Evolutionary conservation across 2,329 filamentous ascomycete species (phyloP).

Genomic region (Pyrenophora graminea): DNA sequence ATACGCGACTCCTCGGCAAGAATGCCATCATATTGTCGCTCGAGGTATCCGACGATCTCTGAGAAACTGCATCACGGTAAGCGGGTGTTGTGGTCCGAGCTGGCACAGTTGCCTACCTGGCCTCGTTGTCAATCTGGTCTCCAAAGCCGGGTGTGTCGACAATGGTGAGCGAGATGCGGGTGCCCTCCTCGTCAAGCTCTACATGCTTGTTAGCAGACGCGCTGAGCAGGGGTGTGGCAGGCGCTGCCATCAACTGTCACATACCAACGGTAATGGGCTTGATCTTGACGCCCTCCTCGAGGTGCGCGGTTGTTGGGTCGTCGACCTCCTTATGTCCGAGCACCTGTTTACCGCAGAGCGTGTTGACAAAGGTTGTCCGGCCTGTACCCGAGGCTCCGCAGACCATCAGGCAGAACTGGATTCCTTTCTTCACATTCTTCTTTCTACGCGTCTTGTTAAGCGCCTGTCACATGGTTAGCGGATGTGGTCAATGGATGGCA

Average conservation of each 20-base stretch:
- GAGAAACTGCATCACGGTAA: slow-evolving; percentile 70
- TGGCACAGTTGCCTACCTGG: slow-evolving; percentile 65
- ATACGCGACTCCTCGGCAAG: slow-evolving; percentile 98
- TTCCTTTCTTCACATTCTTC: slow-evolving; percentile 99
- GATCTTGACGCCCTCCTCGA: slow-evolving; percentile 97
- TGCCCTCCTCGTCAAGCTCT: slow-evolving; percentile 97
- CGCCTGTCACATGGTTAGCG: slow-evolving; percentile 40
- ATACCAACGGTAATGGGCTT: slow-evolving; percentile 96
- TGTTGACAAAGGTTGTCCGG: slow-evolving; percentile 99
- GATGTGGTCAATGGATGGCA: slow-evolving; percentile 21
- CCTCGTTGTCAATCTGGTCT: slow-evolving; percentile 99
- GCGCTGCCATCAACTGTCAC: slow-evolving; percentile 34
- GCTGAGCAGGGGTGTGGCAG: background rate
- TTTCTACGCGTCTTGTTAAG: slow-evolving; percentile 93
- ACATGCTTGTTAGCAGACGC: slow-evolving; percentile 9
- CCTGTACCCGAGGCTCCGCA: slow-evolving; percentile 98
- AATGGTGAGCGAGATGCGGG: slow-evolving; percentile 95
- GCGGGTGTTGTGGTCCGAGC: slow-evolving; percentile 7
- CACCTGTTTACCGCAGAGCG: slow-evolving; percentile 93
- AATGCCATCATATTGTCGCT: slow-evolving; percentile 99
- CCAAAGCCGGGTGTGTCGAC: slow-evolving; percentile 98
- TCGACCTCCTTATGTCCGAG: slow-evolving; percentile 90
- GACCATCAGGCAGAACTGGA: slow-evolving; percentile 99
- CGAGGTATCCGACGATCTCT: slow-evolving; percentile 97
- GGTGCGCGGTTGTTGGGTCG: slow-evolving; percentile 82